phyloP scores from a whole-genome alignment of 768 basidiomycete genomes.

The Russula sp. region DNA sequence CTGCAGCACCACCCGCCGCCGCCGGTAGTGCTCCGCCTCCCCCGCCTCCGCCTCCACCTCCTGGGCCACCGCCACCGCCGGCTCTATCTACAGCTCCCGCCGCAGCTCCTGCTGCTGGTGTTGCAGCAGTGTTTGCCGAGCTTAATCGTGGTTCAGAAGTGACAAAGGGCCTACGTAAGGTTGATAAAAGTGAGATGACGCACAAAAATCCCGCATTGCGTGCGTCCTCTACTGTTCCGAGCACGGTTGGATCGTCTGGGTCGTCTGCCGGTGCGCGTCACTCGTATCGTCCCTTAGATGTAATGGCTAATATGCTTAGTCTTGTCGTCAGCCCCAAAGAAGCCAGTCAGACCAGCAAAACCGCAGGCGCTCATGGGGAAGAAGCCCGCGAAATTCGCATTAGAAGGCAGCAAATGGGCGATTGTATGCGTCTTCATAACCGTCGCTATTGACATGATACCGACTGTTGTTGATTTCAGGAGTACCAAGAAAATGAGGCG shows the following conservation, averaged over 20 bases:
- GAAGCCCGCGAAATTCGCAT: slow-evolving; percentile 83
- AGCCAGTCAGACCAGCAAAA: slow-evolving; percentile 78
- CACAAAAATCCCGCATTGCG: slow-evolving; percentile 95
- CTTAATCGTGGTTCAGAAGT: slow-evolving; percentile 88
- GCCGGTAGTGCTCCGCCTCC: slow-evolving; percentile 50
- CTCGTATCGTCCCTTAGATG: not conserved
- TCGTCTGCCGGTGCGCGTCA: slow-evolving; percentile 26
- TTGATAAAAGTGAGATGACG: slow-evolving; percentile 95
- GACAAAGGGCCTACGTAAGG: slow-evolving; percentile 88
- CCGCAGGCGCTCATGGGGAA: slow-evolving; percentile 81
- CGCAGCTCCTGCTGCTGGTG: slow-evolving; percentile 46
- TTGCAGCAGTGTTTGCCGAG: slow-evolving; percentile 83
- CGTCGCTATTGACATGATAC: not conserved
- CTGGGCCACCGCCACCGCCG: slow-evolving; percentile 38
- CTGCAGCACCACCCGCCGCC: slow-evolving; percentile 37
- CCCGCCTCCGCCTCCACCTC: slow-evolving; percentile 41
- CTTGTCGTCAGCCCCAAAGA: slow-evolving; percentile 42
- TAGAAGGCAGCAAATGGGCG: slow-evolving; percentile 93
- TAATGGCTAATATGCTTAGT: not conserved
- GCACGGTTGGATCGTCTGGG: slow-evolving; percentile 31
- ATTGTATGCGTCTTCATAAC: slow-evolving; percentile 54
- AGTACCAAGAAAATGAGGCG: slow-evolving; percentile 84
- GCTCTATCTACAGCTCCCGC: slow-evolving; percentile 35
- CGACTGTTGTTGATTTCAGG: slow-evolving; percentile 46
- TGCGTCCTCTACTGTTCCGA: slow-evolving; percentile 50